Percentiles rank a stretch among this genome's conserved stretches.
Evolutionary conservation across 2,329 filamentous ascomycete species (phyloP).

Genomic region (Paraconiothyrium brasiliense): DNA sequence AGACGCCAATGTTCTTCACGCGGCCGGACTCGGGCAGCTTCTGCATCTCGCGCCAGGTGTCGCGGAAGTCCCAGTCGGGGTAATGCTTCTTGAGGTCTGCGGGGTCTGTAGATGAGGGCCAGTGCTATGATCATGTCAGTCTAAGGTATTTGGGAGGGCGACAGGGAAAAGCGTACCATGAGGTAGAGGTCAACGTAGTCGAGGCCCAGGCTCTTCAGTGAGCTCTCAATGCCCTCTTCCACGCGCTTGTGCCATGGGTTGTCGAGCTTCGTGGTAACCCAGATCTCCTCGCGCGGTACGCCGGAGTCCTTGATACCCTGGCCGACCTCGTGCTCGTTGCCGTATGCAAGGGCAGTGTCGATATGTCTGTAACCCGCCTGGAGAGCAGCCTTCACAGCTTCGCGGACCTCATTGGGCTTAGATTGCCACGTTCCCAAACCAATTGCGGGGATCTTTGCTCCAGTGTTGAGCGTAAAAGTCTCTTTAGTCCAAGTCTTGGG

Average conservation of each 20-base stretch:
- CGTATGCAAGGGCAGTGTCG: conserved; percentile 79
- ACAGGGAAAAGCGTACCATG: conserved; percentile 54
- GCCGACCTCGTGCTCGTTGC: conserved; percentile 80
- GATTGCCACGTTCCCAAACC: conserved; percentile 85
- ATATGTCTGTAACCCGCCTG: conserved; percentile 77
- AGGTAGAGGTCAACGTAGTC: conserved; percentile 76
- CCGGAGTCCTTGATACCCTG: conserved; percentile 73
- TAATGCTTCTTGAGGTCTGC: conserved; percentile 72
- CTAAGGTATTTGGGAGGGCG: neutral
- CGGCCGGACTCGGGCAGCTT: conserved; percentile 74
- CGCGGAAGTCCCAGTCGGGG: conserved; percentile 81
- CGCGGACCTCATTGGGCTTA: conserved; percentile 71
- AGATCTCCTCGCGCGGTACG: conserved; percentile 73
- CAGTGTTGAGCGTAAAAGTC: conserved; percentile 56
- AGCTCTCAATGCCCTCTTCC: conserved; percentile 66
- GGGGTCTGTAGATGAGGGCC: conserved; percentile 72
- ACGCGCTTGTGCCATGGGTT: conserved; percentile 76
- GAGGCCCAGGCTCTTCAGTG: conserved; percentile 69
- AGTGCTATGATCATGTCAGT: conserved; percentile 50
- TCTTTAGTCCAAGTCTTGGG: conserved; percentile 51
- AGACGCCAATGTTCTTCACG: conserved; percentile 83
- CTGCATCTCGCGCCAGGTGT: conserved; percentile 79
- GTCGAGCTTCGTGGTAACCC: conserved; percentile 83
- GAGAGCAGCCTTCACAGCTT: conserved; percentile 76
- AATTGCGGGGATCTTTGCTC: conserved; percentile 77